phyloP scores from a whole-genome alignment of 257 asterid genomes.

The Fraxinus anomala region DNA sequence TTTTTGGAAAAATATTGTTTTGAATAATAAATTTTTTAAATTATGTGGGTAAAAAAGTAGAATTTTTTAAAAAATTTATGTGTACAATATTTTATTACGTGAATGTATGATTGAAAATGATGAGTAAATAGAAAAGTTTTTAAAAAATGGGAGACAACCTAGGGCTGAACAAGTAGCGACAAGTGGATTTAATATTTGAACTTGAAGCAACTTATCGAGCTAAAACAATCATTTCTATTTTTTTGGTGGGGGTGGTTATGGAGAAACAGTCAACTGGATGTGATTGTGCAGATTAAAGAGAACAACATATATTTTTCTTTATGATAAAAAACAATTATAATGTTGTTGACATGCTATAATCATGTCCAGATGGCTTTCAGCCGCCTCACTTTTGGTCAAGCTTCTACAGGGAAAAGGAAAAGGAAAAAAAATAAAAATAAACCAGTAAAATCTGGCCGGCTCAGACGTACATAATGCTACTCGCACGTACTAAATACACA shows the following conservation, averaged over 20 bases:
- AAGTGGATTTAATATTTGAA: too few species aligned
- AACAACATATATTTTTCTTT: neutral
- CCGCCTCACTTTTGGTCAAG: neutral
- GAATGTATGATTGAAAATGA: too few species aligned
- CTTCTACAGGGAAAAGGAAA: neutral
- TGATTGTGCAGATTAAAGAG: neutral
- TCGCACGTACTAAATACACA: neutral
- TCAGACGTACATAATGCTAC: neutral
- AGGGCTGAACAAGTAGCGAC: too few species aligned
- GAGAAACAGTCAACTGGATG: neutral
- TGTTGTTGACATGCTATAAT: neutral
- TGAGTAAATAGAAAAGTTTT: too few species aligned
- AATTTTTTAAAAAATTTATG: too few species aligned
- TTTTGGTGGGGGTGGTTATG: neutral
- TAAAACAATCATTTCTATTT: too few species aligned
- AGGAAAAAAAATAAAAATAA: neutral
- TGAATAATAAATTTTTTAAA: too few species aligned
- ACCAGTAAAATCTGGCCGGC: neutral
- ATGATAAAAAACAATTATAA: neutral
- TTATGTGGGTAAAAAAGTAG: too few species aligned
- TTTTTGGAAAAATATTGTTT: too few species aligned
- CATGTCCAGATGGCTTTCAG: neutral
- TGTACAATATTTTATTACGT: too few species aligned
- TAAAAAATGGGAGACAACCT: too few species aligned
- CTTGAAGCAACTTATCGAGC: too few species aligned